Evolutionary conservation across 345 rosid species (phyloP).

Genomic region (Nasturtium officinale): DNA sequence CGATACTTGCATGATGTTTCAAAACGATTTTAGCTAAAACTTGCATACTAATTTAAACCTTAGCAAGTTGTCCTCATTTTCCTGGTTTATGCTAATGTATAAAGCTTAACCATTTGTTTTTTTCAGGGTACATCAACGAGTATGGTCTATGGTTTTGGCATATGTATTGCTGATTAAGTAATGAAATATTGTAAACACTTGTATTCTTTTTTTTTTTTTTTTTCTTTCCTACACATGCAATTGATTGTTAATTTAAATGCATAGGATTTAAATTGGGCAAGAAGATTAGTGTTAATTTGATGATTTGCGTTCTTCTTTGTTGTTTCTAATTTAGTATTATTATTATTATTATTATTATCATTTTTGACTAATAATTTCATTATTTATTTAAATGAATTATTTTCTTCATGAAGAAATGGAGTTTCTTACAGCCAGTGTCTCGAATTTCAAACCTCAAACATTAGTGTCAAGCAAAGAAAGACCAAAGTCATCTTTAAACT

Average conservation of each 20-base stretch:
- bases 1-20: background rate
- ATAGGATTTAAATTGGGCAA: constrained; percentile 11
- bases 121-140: constrained; percentile 21
- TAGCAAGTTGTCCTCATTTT: background rate
- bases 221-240: constrained; percentile 5
- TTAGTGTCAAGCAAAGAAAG: no score
- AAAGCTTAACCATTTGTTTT: background rate
- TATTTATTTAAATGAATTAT: no score
- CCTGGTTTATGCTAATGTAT: background rate
- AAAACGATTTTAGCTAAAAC: constrained; percentile 16
- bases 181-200: constrained; percentile 14
- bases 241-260: constrained; percentile 32
- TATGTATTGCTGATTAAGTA: constrained; percentile 5
- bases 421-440: no score
- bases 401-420: no score
- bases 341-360: no score
- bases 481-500: background rate
- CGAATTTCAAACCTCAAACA: no score
- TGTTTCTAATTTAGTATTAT: no score
- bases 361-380: no score
- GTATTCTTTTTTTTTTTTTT: background rate
- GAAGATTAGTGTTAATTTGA: background rate
- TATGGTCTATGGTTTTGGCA: constrained; percentile 13
- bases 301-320: no score
- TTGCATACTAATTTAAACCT: background rate